A percentile compares a stretch with the other conserved stretches of the same genome.
Evolutionary conservation across 208 protist genomes (phyloP).

Genomic region (Leishmania aethiopica): DNA sequence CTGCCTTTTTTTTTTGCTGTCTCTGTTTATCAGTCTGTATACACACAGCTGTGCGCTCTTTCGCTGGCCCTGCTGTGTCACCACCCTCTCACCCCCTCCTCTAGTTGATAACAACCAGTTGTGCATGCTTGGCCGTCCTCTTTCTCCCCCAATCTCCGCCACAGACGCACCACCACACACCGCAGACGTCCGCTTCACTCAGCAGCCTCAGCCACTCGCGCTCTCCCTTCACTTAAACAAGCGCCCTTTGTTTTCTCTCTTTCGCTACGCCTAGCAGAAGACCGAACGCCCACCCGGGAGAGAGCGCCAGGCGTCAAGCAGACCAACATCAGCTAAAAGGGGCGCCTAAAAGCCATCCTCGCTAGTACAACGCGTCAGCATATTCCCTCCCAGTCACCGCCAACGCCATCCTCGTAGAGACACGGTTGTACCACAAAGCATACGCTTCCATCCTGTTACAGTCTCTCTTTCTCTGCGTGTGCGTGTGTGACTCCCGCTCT

Average conservation of each 20-base stretch:
- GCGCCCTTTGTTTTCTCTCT: background rate
- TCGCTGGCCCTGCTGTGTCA: background rate
- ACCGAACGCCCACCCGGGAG: background rate
- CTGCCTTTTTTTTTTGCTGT: background rate
- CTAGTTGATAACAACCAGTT: background rate
- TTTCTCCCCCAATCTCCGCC: background rate
- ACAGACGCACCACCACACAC: background rate
- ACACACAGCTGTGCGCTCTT: background rate
- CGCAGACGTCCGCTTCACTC: background rate
- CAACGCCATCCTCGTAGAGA: background rate
- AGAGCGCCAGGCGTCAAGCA: background rate
- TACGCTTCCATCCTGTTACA: background rate
- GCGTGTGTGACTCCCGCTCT: background rate
- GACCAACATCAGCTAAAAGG: background rate
- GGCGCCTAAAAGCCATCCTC: background rate
- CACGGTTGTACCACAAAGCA: background rate
- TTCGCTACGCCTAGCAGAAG: background rate
- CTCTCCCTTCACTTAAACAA: background rate
- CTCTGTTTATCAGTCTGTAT: background rate
- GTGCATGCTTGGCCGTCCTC: background rate
- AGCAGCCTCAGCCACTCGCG: background rate
- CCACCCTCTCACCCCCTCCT: background rate
- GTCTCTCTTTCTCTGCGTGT: no score
- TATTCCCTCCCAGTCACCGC: background rate
- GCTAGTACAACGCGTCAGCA: background rate